Evolutionary conservation across 768 basidiomycete genomes (phyloP).

Genomic region (Termitomyces sp.): DNA sequence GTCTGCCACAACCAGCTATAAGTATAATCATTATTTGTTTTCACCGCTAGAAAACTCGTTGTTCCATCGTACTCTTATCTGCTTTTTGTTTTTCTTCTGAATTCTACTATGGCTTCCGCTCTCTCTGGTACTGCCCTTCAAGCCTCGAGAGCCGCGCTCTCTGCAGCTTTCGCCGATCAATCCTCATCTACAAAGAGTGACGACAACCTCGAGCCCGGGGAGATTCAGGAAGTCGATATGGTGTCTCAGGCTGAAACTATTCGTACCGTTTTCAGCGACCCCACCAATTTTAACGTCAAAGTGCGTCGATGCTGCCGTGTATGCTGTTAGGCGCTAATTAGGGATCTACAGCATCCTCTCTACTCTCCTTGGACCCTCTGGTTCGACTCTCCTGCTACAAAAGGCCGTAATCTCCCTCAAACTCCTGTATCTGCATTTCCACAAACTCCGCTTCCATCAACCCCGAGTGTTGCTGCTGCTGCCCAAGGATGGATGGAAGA

Average conservation of each 20-base stretch:
- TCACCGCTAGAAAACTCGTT: not conserved
- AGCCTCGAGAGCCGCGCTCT: slow-evolving; percentile 74
- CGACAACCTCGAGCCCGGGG: slow-evolving; percentile 62
- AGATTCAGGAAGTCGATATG: slow-evolving; percentile 86
- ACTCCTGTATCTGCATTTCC: slow-evolving; percentile 76
- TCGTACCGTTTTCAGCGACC: slow-evolving; percentile 91
- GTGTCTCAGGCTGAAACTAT: slow-evolving; percentile 76
- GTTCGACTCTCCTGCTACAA: slow-evolving; percentile 94
- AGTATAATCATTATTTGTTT: not conserved
- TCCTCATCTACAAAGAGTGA: slow-evolving; percentile 24
- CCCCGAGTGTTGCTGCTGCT: slow-evolving; percentile 67
- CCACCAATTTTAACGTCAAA: slow-evolving; percentile 94
- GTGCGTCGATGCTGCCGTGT: slow-evolving; percentile 32
- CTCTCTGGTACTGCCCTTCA: slow-evolving; percentile 65
- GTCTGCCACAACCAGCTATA: slow-evolving; percentile 8
- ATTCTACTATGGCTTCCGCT: slow-evolving; percentile 32
- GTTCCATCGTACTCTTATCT: not conserved
- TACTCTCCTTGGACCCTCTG: slow-evolving; percentile 96
- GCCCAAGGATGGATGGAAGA: slow-evolving; percentile 98
- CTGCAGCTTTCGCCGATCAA: slow-evolving; percentile 61
- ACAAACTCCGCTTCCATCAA: slow-evolving; percentile 67
- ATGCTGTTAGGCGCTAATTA: not conserved
- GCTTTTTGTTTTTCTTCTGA: not conserved
- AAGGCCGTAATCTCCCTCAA: slow-evolving; percentile 83
- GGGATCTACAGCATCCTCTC: slow-evolving; percentile 69